These are phyloP conservation scores for Butyriboletus regius DNA, from an alignment of 1,284 basidiomycete genomes.

Conservation along the genomic window DNA sequence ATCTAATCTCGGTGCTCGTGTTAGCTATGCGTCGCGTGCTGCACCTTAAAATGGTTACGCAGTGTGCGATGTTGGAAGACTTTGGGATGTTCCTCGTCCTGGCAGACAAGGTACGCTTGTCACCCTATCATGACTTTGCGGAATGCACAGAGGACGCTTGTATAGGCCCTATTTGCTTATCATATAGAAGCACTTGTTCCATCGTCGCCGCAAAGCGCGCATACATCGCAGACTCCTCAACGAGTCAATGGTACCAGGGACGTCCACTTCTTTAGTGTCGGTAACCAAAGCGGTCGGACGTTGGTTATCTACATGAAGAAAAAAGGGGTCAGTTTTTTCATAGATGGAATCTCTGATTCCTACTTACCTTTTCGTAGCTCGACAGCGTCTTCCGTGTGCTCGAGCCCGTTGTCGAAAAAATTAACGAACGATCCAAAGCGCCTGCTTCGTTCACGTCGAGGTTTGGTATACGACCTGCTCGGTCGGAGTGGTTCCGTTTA, in stretches of 20 bases:
- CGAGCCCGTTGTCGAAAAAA: slow-evolving; percentile 83
- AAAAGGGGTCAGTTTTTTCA: slow-evolving; percentile 62
- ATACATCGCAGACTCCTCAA: slow-evolving; percentile 70
- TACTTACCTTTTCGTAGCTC: slow-evolving; percentile 37
- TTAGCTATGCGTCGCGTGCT: slow-evolving; percentile 80
- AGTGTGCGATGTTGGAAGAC: slow-evolving; percentile 89
- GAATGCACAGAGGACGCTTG: not conserved
- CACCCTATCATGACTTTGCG: not conserved
- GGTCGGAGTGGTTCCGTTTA: slow-evolving; percentile 85
- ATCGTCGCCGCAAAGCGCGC: slow-evolving; percentile 58
- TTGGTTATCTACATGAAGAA: slow-evolving; percentile 94
- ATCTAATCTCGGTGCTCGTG: slow-evolving; percentile 4
- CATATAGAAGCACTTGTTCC: slow-evolving; percentile 94
- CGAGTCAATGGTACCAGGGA: slow-evolving; percentile 83
- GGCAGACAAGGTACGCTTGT: slow-evolving; percentile 68
- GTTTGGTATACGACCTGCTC: slow-evolving; percentile 66
- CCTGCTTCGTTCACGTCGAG: slow-evolving; percentile 62
- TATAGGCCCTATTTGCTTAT: slow-evolving; percentile 72
- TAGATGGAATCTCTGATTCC: not conserved
- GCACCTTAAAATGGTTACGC: slow-evolving; percentile 83
- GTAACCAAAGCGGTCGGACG: slow-evolving; percentile 75
- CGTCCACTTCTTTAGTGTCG: slow-evolving; percentile 91
- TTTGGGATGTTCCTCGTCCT: slow-evolving; percentile 93
- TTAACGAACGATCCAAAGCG: slow-evolving; percentile 66
- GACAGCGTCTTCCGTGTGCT: slow-evolving; percentile 90